phyloP scores from a whole-genome alignment of 208 protist genomes.

The Crithidia thermophila region DNA sequence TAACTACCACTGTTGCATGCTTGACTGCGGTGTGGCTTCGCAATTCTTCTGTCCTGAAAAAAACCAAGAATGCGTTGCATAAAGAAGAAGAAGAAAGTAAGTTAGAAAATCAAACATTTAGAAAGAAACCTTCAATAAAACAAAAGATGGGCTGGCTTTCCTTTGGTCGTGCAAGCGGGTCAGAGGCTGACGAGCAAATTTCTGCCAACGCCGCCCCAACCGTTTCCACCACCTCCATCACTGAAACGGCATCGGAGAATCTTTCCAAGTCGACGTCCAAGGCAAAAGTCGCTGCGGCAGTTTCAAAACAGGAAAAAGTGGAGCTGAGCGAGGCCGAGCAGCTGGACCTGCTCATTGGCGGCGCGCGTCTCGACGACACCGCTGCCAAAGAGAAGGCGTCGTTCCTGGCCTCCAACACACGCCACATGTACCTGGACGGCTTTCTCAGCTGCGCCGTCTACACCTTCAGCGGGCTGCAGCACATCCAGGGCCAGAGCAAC shows the following conservation, averaged over 20 bases:
- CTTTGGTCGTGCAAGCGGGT: too few relatives aligned
- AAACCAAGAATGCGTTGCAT: too few relatives aligned
- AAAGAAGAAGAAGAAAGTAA: too few relatives aligned
- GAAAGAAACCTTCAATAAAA: too few relatives aligned
- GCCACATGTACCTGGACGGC: conserved; percentile 65
- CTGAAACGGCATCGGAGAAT: background rate
- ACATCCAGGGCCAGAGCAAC: conserved; percentile 77
- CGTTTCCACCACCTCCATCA: background rate
- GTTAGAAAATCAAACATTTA: too few relatives aligned
- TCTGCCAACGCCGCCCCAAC: background rate
- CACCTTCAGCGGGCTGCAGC: conserved; percentile 67
- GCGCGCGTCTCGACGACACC: conserved; percentile 38
- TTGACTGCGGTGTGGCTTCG: too few relatives aligned
- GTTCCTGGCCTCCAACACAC: conserved; percentile 55
- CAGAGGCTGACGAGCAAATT: background rate
- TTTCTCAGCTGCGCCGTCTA: conserved; percentile 55
- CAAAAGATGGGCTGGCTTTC: too few relatives aligned
- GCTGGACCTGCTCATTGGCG: conserved; percentile 55
- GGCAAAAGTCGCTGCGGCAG: conserved; percentile 1
- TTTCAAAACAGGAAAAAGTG: background rate
- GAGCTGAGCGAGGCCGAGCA: conserved; percentile 36
- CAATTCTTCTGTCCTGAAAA: too few relatives aligned
- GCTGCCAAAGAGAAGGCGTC: conserved; percentile 17
- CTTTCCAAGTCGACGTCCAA: too few relatives aligned
- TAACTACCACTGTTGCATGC: too few relatives aligned